These are phyloP conservation scores for Waitea zeae DNA, from an alignment of 1,284 basidiomycete species.

Conservation along the genomic window DNA sequence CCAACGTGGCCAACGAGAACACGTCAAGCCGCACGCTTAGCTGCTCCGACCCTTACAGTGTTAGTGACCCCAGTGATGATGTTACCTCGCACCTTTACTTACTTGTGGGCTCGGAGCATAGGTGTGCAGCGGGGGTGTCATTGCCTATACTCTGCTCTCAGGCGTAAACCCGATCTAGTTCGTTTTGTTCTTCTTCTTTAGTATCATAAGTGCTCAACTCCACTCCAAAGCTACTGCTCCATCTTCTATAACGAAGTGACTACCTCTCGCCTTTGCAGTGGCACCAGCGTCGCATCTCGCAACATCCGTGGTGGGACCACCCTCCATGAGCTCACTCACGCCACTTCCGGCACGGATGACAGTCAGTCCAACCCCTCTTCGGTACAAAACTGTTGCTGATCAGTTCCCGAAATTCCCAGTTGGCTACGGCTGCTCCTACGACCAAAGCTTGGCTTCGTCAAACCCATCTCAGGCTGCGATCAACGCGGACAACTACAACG, in stretches of 20 bases:
- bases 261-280: conserved; percentile 10
- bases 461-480: conserved; percentile 7
- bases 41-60: conserved; percentile 10
- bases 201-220: conserved; percentile 8
- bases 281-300: conserved; percentile 10
- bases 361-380: no score
- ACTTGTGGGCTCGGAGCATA: no score
- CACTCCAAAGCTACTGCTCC: conserved; percentile 11
- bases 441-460: conserved; percentile 9
- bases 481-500: conserved; percentile 15
- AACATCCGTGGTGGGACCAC: conserved; percentile 12
- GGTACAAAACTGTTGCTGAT: no score
- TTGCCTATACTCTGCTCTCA: no score
- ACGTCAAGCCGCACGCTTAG: conserved; percentile 10
- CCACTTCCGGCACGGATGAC: no score
- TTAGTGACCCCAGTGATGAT: no score
- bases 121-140: conserved; percentile 9
- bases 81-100: no score
- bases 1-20: conserved; percentile 11
- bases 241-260: conserved; percentile 12
- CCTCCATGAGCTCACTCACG: conserved; percentile 13
- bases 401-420: conserved; percentile 6
- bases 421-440: conserved; percentile 13
- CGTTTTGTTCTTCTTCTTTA: no score
- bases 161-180: no score